A percentile compares a stretch with the other conserved stretches of the same genome.
Evolutionary conservation across 2,329 filamentous ascomycete genomes (phyloP).

Genomic region (Orbilia javanica): DNA sequence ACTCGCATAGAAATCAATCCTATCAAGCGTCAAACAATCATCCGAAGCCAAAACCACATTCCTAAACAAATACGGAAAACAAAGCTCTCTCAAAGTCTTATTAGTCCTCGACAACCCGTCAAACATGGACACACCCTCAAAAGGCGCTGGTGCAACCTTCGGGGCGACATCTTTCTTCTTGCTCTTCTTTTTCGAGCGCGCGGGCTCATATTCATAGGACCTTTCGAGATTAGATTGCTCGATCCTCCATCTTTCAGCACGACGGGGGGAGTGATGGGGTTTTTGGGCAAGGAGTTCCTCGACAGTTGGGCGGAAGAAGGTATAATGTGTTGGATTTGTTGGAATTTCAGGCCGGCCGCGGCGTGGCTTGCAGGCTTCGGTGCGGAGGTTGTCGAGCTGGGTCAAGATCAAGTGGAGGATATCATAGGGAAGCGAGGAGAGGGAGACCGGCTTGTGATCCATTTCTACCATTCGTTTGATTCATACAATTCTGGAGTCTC

Average conservation of each 20-base stretch:
- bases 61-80: constrained; percentile 44
- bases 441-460: background rate
- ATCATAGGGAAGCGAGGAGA: constrained; percentile 39
- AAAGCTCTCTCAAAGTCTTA: constrained; percentile 38
- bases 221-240: background rate
- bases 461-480: background rate
- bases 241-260: constrained; percentile 34
- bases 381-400: constrained; percentile 39
- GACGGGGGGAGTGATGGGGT: constrained; percentile 40
- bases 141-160: constrained; percentile 3
- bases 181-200: background rate
- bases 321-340: constrained; percentile 43
- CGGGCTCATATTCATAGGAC: background rate
- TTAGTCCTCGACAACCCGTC: constrained; percentile 42
- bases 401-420: constrained; percentile 40
- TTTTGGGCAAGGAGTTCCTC: constrained; percentile 28
- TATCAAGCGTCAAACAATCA: constrained; percentile 45
- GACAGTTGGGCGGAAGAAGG: constrained; percentile 5
- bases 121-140: constrained; percentile 29
- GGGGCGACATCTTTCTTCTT: background rate
- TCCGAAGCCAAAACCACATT: constrained; percentile 47
- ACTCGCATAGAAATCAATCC: constrained; percentile 40
- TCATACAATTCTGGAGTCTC: too few relatives aligned
- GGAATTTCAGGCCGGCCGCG: constrained; percentile 30
- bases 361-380: constrained; percentile 17